Evolutionary conservation across 805 yeast genomes (phyloP).

Genomic region (Ogataea nonfermentans): DNA sequence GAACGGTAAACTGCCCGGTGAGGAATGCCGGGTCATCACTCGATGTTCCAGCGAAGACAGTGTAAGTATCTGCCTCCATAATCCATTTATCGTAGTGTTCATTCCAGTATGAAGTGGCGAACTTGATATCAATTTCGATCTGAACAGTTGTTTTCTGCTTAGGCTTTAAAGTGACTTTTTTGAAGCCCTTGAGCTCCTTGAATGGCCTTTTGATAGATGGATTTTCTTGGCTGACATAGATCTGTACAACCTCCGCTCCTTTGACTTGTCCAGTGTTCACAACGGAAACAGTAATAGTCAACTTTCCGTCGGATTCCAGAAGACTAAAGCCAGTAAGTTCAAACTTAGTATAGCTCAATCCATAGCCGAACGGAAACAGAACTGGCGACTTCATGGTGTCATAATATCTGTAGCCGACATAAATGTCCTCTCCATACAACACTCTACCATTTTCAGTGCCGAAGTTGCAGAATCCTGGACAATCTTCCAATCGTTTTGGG

Average conservation of each 20-base stretch:
- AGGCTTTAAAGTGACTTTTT: conserved; percentile 43
- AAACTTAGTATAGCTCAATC: conserved; percentile 43
- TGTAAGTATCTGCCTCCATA: conserved; percentile 39
- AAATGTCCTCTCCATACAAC: conserved; percentile 45
- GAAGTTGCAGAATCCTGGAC: conserved; percentile 38
- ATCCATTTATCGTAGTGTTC: conserved; percentile 48
- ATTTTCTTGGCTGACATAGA: conserved; percentile 38
- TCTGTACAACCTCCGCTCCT: conserved; percentile 56
- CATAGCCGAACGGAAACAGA: conserved; percentile 44
- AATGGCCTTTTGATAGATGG: conserved; percentile 47
- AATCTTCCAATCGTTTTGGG: conserved; percentile 35
- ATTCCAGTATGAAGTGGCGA: conserved; percentile 53
- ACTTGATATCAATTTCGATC: conserved; percentile 40
- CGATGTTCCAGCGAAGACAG: conserved; percentile 7
- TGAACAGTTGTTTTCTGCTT: conserved; percentile 41
- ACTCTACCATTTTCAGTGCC: conserved; percentile 38
- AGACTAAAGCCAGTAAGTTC: conserved; percentile 31
- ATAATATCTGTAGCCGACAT: conserved; percentile 44
- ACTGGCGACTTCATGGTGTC: conserved; percentile 37
- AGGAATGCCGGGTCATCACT: too few species aligned
- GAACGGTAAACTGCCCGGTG: too few species aligned
- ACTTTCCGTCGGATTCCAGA: conserved; percentile 19
- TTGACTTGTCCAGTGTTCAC: conserved; percentile 44
- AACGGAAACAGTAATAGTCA: conserved; percentile 37
- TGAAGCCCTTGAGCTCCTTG: conserved; percentile 58